Percentiles rank a stretch among this genome's conserved stretches.
These are phyloP conservation scores for Colletotrichum tanaceti DNA, from an alignment of 2,329 filamentous ascomycete genomes.

Conservation along the genomic window DNA sequence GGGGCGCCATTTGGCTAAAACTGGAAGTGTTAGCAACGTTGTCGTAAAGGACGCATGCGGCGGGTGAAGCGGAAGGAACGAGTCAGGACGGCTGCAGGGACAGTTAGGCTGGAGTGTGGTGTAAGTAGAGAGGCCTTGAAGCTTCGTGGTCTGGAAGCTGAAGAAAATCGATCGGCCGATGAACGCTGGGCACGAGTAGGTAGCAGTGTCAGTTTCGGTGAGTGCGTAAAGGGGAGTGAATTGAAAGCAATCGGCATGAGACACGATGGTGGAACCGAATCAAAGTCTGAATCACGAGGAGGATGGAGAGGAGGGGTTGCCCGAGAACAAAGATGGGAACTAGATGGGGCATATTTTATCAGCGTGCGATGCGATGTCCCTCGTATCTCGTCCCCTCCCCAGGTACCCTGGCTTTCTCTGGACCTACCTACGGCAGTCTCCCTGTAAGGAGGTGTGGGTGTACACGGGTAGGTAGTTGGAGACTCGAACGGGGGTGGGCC, in stretches of 20 bases:
- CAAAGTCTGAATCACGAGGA: slow-evolving; percentile 20
- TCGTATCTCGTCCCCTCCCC: background rate
- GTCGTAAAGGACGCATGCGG: background rate
- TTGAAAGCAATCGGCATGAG: background rate
- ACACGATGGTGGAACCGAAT: slow-evolving; percentile 15
- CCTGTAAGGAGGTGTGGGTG: background rate
- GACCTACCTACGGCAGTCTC: no score
- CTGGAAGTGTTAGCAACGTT: background rate
- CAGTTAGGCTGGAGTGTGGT: background rate
- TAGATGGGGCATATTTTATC: background rate
- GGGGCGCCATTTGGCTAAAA: background rate
- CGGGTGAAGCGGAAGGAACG: background rate
- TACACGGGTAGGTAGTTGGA: no score
- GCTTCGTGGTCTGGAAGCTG: background rate
- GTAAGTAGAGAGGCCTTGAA: background rate
- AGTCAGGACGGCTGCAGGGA: background rate
- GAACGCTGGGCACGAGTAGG: background rate
- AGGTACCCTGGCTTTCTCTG: no score
- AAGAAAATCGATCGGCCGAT: background rate
- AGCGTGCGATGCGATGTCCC: background rate
- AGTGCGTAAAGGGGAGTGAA: background rate
- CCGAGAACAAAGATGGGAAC: background rate
- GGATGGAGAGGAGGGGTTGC: background rate
- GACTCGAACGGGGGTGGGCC: slow-evolving; percentile 2
- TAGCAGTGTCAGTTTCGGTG: background rate